These are phyloP conservation scores for Cyberlindnera veronae DNA, from an alignment of 805 yeast species.

Conservation along the genomic window DNA sequence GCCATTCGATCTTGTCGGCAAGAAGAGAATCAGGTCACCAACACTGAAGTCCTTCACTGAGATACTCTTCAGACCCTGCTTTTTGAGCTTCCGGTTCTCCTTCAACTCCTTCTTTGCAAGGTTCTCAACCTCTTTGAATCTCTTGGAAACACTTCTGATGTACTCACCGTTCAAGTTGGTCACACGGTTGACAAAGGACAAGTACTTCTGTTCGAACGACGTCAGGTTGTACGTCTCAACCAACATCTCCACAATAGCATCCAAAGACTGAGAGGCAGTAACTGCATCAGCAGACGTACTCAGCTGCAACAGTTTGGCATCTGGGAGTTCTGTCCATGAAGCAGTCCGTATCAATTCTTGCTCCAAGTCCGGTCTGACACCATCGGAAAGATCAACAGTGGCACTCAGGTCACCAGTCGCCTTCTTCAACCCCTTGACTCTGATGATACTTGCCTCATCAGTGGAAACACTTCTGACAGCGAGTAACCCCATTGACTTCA, in stretches of 20 bases:
- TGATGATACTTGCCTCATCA: slow-evolving; percentile 39
- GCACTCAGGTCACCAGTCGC: slow-evolving; percentile 34
- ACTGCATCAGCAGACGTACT: slow-evolving; percentile 5
- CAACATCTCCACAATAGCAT: slow-evolving; percentile 15
- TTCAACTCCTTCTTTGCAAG: slow-evolving; percentile 82
- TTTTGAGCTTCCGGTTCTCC: slow-evolving; percentile 54
- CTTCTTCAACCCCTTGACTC: slow-evolving; percentile 76
- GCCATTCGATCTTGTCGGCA: slow-evolving; percentile 54
- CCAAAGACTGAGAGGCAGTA: slow-evolving; percentile 17
- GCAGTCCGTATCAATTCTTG: slow-evolving; percentile 36
- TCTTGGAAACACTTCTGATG: slow-evolving; percentile 51
- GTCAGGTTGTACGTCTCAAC: slow-evolving; percentile 22
- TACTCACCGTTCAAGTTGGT: slow-evolving; percentile 30
- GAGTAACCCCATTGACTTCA: slow-evolving; percentile 60
- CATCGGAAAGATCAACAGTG: slow-evolving; percentile 37
- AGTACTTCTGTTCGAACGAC: slow-evolving; percentile 26
- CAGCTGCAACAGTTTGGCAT: slow-evolving; percentile 15
- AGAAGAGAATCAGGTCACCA: slow-evolving; percentile 78
- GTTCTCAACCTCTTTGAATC: slow-evolving; percentile 87
- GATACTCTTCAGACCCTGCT: slow-evolving; percentile 50
- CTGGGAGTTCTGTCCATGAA: slow-evolving; percentile 46
- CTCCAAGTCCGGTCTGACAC: slow-evolving; percentile 35
- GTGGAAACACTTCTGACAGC: slow-evolving; percentile 43
- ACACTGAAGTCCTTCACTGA: slow-evolving; percentile 62
- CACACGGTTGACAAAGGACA: slow-evolving; percentile 20